phyloP scores from a whole-genome alignment of 169 alveolate genomes.

The Plasmodium cynomolgi region DNA sequence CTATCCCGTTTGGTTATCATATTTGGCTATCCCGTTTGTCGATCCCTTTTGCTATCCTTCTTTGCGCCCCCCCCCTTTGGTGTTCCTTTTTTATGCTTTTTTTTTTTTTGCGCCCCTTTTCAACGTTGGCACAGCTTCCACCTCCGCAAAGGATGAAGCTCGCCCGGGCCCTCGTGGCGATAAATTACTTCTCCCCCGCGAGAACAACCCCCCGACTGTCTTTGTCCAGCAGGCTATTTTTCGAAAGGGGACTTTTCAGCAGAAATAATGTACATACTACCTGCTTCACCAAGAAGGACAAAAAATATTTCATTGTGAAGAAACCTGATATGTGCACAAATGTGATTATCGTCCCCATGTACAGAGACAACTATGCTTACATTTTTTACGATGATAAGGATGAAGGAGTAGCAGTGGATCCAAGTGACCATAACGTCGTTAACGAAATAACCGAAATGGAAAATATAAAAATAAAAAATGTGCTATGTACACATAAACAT shows the following conservation, averaged over 20 bases:
- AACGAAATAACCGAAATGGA: slow-evolving; percentile 36
- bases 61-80: neutral
- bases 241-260: slow-evolving; percentile 21
- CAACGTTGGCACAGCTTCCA: neutral
- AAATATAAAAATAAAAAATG: slow-evolving; percentile 47
- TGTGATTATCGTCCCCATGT: slow-evolving; percentile 38
- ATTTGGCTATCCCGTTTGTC: neutral
- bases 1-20: neutral
- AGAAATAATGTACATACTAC: neutral
- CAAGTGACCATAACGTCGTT: slow-evolving; percentile 31
- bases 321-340: slow-evolving; percentile 32
- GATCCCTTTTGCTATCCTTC: no score
- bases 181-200: slow-evolving; percentile 13
- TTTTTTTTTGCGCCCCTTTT: neutral
- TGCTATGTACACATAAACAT: slow-evolving; percentile 67
- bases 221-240: slow-evolving; percentile 13
- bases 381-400: slow-evolving; percentile 52
- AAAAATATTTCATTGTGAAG: slow-evolving; percentile 15
- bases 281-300: neutral
- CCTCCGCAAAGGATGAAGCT: slow-evolving; percentile 19
- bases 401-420: slow-evolving; percentile 64
- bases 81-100: neutral
- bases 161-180: neutral
- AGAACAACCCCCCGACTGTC: neutral
- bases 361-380: slow-evolving; percentile 47